Base-by-base conservation (phyloP, 2,329 filamentous ascomycete genomes). In the Penicillium corylophilum region DNA sequence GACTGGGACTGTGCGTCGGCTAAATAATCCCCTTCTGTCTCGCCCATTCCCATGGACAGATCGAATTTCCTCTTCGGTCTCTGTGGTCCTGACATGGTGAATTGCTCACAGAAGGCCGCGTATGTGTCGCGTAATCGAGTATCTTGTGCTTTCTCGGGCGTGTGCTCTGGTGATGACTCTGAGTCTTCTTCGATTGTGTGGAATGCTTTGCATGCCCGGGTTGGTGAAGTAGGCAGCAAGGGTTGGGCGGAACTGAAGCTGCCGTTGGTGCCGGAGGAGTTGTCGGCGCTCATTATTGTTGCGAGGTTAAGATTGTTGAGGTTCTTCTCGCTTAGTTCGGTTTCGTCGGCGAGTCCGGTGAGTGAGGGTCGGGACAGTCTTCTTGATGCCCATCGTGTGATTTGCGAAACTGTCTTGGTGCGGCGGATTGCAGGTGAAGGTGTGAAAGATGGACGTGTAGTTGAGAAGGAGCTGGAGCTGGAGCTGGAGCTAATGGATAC, bases 301-400 rank as follows among this genome's bases (percentile, higher is more conserved):
- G 47, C 33, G 1, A 43, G 16, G 5, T 55, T 41, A 20, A 55
- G 43, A 8, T 43, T 16, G n/a, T 48, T 53, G 23, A 56, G 50
- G 23, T 54, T 57, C 9, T 20, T 56, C 35, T 56, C 53, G 36
- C 53, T 57, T 2, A 56, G 42, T 5, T 50, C 29, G 44, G 48
- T 46, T 2, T 41, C 44, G 26, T 45, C 33, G 20, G 13, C 10
- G 1, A 16, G 29, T 6, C 8, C 8, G 1, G 20, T 26, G 5
- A 53, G 31, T 1, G 53, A 53, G 44, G 40, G 29, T 7, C 54
- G 44, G 5, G 58, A 59, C 18, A 58, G 49, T n/a, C 36, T 50
- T 26, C 54, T 57, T 16, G 58, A 57, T 4, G 57, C 51, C 36
- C 41, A 55, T 48, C 52, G 43, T 9, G 58, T 57, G 4, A 61